A percentile compares a stretch with the other conserved stretches of the same genome.
Evolutionary conservation across 495 filamentous ascomycete genomes (phyloP).

Genomic region (Penicillium turbatum): DNA sequence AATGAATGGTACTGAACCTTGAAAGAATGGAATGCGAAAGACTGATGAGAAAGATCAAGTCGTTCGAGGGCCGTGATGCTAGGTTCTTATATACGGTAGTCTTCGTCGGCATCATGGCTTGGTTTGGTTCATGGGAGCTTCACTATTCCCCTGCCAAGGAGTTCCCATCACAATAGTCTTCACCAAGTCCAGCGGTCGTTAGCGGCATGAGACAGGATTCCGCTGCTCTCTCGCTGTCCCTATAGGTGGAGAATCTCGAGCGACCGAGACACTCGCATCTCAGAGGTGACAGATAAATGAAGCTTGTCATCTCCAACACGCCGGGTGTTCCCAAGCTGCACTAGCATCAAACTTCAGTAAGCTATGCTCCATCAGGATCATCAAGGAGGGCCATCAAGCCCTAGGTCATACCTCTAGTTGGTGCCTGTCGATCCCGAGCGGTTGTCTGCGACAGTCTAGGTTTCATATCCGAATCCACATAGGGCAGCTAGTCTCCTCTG

Average conservation of each 20-base stretch:
- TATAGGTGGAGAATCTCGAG: conserved; percentile 30
- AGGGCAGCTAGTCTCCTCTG: too few relatives aligned
- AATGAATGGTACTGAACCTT: conserved; percentile 36
- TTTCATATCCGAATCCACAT: conserved; percentile 27
- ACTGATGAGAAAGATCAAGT: conserved; percentile 20
- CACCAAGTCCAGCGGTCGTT: conserved; percentile 22
- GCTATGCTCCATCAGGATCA: conserved; percentile 6
- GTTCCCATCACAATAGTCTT: conserved; percentile 16
- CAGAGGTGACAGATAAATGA: conserved; percentile 39
- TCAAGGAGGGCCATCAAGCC: conserved; percentile 5
- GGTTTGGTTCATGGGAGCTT: conserved; percentile 11
- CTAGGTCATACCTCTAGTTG: conserved; percentile 11
- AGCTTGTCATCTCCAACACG: conserved; percentile 17
- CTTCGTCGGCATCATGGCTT: conserved; percentile 13
- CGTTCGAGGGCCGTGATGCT: background rate
- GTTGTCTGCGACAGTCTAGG: conserved; percentile 32
- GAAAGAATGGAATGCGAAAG: conserved; percentile 32
- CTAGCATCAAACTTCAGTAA: conserved; percentile 17
- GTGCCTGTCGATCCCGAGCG: conserved; percentile 26
- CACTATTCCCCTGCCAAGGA: conserved; percentile 15
- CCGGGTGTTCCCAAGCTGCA: conserved; percentile 10
- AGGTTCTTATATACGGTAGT: conserved; percentile 24
- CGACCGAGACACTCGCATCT: conserved; percentile 18
- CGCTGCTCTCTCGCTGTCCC: conserved; percentile 4
- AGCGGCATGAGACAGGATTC: conserved; percentile 15